A percentile compares a stretch with the other conserved stretches of the same genome.
These are phyloP conservation scores for Acacia acuminata DNA, from an alignment of 306 rosid genomes.

Conservation along the genomic window DNA sequence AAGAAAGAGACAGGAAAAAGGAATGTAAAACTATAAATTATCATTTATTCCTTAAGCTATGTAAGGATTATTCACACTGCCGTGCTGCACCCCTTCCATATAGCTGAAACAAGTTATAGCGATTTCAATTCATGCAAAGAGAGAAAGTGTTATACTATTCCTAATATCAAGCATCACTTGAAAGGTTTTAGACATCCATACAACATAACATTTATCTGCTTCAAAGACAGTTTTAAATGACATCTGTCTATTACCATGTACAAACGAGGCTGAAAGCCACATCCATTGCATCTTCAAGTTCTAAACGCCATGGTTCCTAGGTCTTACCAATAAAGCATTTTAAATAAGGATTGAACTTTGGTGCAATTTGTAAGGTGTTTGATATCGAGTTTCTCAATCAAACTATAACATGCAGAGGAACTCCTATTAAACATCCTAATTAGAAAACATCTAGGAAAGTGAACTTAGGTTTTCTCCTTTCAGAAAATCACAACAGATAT, in stretches of 20 bases:
- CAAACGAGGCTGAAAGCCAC: not conserved
- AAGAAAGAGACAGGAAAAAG: not conserved
- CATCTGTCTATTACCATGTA: not conserved
- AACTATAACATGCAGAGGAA: not conserved
- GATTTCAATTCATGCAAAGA: conserved; percentile 25
- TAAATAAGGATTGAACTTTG: not conserved
- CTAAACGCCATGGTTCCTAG: conserved; percentile 7
- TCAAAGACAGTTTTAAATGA: conserved; percentile 18
- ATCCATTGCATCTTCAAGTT: not conserved
- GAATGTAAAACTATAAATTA: not conserved
- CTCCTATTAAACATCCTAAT: not conserved
- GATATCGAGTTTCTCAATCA: not conserved
- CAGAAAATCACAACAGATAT: conserved; percentile 3
- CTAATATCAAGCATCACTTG: conserved; percentile 4
- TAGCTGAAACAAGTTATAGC: conserved; percentile 14
- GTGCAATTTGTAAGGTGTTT: not conserved
- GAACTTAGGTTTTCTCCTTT: not conserved
- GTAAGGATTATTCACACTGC: not conserved
- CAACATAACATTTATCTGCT: conserved; percentile 9
- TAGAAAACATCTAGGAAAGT: not conserved
- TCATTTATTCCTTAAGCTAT: not conserved
- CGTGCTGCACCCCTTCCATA: conserved; percentile 3
- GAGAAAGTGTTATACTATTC: conserved; percentile 17
- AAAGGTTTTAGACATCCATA: not conserved
- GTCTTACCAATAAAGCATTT: conserved; percentile 7